phyloP scores from a whole-genome alignment of 2,329 filamentous ascomycete species.

The Aspergillus alliaceus region DNA sequence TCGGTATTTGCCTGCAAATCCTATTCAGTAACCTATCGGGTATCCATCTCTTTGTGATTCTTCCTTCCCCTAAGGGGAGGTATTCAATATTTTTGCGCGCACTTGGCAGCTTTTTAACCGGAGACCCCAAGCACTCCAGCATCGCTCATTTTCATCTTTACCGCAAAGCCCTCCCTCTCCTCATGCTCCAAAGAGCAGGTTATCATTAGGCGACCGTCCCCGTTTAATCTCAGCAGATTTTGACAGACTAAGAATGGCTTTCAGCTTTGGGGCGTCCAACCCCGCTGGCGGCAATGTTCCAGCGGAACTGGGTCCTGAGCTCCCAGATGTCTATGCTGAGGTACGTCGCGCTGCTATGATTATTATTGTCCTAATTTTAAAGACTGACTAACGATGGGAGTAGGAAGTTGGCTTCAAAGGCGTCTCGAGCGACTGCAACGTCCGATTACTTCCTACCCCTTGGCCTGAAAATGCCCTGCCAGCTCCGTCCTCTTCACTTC shows the following conservation, averaged over 20 bases:
- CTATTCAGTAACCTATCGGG: constrained; percentile 8
- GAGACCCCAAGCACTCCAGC: constrained; percentile 44
- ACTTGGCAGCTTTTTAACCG: constrained; percentile 42
- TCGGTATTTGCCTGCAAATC: not conserved
- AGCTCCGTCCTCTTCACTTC: constrained; percentile 73
- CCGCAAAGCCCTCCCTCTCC: constrained; percentile 35
- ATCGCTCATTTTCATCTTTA: constrained; percentile 43
- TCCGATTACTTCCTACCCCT: constrained; percentile 72
- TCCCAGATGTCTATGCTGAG: constrained; percentile 80
- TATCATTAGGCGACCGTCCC: constrained; percentile 35
- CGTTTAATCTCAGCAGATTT: constrained; percentile 41
- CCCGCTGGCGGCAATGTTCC: constrained; percentile 41
- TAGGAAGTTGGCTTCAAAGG: constrained; percentile 78
- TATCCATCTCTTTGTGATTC: constrained; percentile 6
- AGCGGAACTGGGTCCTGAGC: constrained; percentile 61
- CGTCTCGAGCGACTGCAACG: constrained; percentile 75
- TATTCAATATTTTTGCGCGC: constrained; percentile 47
- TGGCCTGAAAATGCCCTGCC: constrained; percentile 73
- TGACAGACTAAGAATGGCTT: constrained; percentile 57
- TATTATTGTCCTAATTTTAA: not conserved
- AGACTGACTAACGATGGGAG: not conserved
- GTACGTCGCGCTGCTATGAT: constrained; percentile 46
- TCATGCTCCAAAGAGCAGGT: constrained; percentile 38
- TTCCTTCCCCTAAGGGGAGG: constrained; percentile 27
- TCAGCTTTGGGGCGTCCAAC: constrained; percentile 57